Conservation (phyloP, 495 filamentous ascomycete species). For the Cairneyella variabilis region DNA sequence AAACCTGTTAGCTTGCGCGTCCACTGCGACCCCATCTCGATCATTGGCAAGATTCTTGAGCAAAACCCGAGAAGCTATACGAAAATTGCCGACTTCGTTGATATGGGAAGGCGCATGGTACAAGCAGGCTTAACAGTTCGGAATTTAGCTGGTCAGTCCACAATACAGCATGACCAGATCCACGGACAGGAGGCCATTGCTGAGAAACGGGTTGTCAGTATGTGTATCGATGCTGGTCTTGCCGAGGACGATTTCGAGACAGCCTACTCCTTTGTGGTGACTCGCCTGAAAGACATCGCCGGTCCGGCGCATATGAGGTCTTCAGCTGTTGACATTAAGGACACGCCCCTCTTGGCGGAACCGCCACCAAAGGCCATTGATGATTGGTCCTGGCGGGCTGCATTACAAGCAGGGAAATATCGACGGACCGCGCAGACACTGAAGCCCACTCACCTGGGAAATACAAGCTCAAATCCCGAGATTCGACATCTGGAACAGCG, state of each 20-base stretch:
- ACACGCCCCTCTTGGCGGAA: constrained; percentile 12
- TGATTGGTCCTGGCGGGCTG: constrained; percentile 88
- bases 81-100: constrained; percentile 76
- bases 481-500: constrained; percentile 73
- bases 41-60: constrained; percentile 80
- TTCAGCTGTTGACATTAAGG: constrained; percentile 24
- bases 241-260: constrained; percentile 91
- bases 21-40: constrained; percentile 76
- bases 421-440: constrained; percentile 44
- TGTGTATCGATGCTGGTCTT: constrained; percentile 86
- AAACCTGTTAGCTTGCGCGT: constrained; percentile 87
- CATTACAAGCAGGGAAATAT: constrained; percentile 82
- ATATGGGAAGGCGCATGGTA: constrained; percentile 73
- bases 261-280: constrained; percentile 92
- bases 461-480: constrained; percentile 45
- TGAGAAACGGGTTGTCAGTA: constrained; percentile 72
- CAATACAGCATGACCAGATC: constrained; percentile 25
- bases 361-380: constrained; percentile 45
- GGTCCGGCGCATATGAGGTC: constrained; percentile 34
- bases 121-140: constrained; percentile 55
- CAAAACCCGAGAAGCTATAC: constrained; percentile 87
- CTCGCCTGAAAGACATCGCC: constrained; percentile 39
- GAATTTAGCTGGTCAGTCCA: constrained; percentile 2
- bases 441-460: constrained; percentile 49
- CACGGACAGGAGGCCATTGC: constrained; percentile 30